phyloP scores from a whole-genome alignment of 306 rosid species.

The Sicyos baderoa region DNA sequence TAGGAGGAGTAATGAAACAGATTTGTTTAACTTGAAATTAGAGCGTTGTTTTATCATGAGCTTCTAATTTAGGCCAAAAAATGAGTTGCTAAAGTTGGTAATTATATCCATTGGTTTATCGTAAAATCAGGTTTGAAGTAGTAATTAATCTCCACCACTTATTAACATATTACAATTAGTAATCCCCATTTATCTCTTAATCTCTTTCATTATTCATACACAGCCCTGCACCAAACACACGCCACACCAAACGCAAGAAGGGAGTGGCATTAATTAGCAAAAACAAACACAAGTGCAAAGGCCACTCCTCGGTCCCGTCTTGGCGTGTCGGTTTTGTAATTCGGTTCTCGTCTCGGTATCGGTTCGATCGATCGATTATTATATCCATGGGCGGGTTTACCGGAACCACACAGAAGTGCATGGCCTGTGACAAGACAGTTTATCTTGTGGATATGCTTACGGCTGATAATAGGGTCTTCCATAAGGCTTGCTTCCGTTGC shows the following conservation, averaged over 20 bases:
- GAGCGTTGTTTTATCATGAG: too few relatives aligned
- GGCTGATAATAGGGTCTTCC: slow-evolving; percentile 51
- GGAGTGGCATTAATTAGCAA: background rate
- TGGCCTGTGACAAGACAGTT: slow-evolving; percentile 55
- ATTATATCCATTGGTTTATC: too few relatives aligned
- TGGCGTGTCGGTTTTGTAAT: background rate
- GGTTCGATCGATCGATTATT: too few relatives aligned
- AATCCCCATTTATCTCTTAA: too few relatives aligned
- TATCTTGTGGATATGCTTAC: slow-evolving; percentile 61
- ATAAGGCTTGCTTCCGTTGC: slow-evolving; percentile 85
- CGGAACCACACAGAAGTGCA: slow-evolving; percentile 74
- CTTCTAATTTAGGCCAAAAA: too few relatives aligned
- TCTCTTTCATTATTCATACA: background rate
- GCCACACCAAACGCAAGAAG: background rate
- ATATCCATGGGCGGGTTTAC: slow-evolving; percentile 48
- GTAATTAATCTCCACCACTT: too few relatives aligned
- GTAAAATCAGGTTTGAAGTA: too few relatives aligned
- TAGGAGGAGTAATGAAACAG: too few relatives aligned
- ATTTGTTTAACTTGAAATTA: too few relatives aligned
- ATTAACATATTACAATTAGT: too few relatives aligned
- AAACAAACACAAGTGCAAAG: background rate
- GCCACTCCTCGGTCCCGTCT: background rate
- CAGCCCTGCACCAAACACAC: background rate
- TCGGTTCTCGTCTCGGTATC: background rate
- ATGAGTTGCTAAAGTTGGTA: too few relatives aligned